These are phyloP conservation scores for Agrocybe pediades DNA, from an alignment of 768 basidiomycete species.

Conservation along the genomic window DNA sequence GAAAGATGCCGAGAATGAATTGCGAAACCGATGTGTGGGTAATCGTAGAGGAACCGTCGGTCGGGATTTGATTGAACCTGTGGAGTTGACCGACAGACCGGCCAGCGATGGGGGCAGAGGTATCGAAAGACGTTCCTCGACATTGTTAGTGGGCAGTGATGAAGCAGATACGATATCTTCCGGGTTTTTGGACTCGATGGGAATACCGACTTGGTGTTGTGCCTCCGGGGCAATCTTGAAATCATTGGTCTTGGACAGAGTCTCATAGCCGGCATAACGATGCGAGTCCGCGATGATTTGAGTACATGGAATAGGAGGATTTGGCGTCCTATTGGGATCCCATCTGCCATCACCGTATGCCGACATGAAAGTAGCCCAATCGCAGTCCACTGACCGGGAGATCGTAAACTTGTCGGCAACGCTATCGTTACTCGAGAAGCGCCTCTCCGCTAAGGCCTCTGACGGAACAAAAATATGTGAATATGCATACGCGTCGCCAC, in stretches of 20 bases:
- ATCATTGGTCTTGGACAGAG: conserved; percentile 16
- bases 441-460: neutral
- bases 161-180: neutral
- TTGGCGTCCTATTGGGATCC: conserved; percentile 76
- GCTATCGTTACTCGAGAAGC: neutral
- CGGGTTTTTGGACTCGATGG: neutral
- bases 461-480: neutral
- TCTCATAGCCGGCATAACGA: conserved; percentile 27
- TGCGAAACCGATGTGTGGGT: conserved; percentile 34
- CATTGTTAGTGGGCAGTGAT: neutral
- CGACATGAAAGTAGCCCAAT: conserved; percentile 79
- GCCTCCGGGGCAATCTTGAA: conserved; percentile 7
- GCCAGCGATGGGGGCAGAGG: conserved; percentile 12
- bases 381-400: conserved; percentile 33
- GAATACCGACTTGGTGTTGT: conserved; percentile 5
- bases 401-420: conserved; percentile 9
- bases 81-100: conserved; percentile 11
- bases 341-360: conserved; percentile 78
- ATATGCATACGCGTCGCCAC: too few species aligned
- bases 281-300: conserved; percentile 12
- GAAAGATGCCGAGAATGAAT: conserved; percentile 29
- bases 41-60: conserved; percentile 21
- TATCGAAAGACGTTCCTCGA: conserved; percentile 7
- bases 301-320: conserved; percentile 44
- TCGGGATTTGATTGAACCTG: conserved; percentile 23